Conservation (phyloP, 225 moss, liverwort and hornwort genomes). For the Bryoerythrophyllum caledonicum region DNA sequence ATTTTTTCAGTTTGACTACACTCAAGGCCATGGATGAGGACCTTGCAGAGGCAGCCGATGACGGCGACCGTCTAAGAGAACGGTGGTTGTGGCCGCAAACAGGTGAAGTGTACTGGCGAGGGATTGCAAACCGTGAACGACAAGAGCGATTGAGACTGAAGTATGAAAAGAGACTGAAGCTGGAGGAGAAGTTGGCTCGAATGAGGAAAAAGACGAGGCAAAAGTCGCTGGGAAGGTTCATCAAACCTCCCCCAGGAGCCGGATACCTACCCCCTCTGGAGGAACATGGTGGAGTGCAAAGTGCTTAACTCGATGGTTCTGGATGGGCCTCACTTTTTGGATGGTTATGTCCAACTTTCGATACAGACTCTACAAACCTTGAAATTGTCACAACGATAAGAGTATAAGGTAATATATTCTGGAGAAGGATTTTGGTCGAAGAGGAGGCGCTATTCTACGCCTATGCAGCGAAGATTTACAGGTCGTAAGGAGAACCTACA, state of each 20-base stretch:
- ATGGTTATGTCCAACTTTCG: slow-evolving; percentile 15
- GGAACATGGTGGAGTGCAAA: slow-evolving; percentile 16
- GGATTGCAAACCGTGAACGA: slow-evolving; percentile 70
- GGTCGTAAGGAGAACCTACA: not conserved
- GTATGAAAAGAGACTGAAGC: slow-evolving; percentile 61
- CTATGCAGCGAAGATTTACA: slow-evolving; percentile 8
- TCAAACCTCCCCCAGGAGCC: slow-evolving; percentile 49
- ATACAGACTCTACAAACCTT: not conserved
- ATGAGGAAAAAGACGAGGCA: slow-evolving; percentile 67
- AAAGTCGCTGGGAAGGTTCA: slow-evolving; percentile 63
- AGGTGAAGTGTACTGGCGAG: slow-evolving; percentile 83
- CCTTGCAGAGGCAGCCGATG: slow-evolving; percentile 83
- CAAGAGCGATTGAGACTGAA: slow-evolving; percentile 54
- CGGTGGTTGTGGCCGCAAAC: slow-evolving; percentile 93
- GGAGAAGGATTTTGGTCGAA: slow-evolving; percentile 15
- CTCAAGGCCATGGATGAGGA: slow-evolving; percentile 88
- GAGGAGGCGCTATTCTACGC: slow-evolving; percentile 1
- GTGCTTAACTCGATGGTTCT: not conserved
- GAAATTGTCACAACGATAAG: not conserved
- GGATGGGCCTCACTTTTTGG: slow-evolving; percentile 13
- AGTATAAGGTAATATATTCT: slow-evolving; percentile 4
- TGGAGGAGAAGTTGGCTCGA: slow-evolving; percentile 62
- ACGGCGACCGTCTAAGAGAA: slow-evolving; percentile 50
- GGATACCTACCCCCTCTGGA: slow-evolving; percentile 40
- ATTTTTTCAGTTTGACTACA: slow-evolving; percentile 58